These are phyloP conservation scores for Colletotrichum tanaceti DNA, from an alignment of 2,329 filamentous ascomycete species.

Conservation along the genomic window DNA sequence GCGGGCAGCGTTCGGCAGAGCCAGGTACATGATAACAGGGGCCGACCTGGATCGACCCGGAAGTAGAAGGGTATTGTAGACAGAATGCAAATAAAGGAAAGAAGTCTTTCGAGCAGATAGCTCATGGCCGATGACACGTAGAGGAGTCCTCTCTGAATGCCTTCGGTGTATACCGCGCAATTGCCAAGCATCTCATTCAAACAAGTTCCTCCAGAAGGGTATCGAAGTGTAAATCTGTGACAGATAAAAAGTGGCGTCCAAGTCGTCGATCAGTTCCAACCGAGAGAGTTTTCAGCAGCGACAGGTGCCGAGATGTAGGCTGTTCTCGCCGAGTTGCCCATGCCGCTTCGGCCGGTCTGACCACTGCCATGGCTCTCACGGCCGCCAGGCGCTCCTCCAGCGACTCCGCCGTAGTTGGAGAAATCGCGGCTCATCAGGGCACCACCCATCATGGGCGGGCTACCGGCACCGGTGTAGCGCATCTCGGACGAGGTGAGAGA, in stretches of 20 bases:
- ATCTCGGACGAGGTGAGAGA: constrained; percentile 73
- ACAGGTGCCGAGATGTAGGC: constrained; percentile 87
- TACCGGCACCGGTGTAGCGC: constrained; percentile 61
- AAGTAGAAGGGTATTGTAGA: constrained; percentile 32
- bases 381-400: constrained; percentile 60
- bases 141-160: constrained; percentile 30
- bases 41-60: constrained; percentile 3
- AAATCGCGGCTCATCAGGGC: constrained; percentile 70
- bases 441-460: constrained; percentile 77
- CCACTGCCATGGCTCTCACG: constrained; percentile 76
- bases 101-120: constrained; percentile 36
- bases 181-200: constrained; percentile 35
- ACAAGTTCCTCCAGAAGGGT: constrained; percentile 41
- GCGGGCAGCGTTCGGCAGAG: background rate
- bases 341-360: constrained; percentile 57
- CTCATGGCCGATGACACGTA: constrained; percentile 26
- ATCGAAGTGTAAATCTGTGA: constrained; percentile 41
- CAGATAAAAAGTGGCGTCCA: constrained; percentile 44
- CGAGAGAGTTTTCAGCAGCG: constrained; percentile 92
- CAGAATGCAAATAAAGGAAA: constrained; percentile 35
- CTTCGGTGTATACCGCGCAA: constrained; percentile 31
- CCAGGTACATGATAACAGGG: constrained; percentile 24
- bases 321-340: constrained; percentile 65
- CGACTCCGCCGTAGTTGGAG: constrained; percentile 64
- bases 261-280: constrained; percentile 81